Evolutionary conservation across 1,284 basidiomycete genomes (phyloP).

Genomic region (Volvariella volvacea): DNA sequence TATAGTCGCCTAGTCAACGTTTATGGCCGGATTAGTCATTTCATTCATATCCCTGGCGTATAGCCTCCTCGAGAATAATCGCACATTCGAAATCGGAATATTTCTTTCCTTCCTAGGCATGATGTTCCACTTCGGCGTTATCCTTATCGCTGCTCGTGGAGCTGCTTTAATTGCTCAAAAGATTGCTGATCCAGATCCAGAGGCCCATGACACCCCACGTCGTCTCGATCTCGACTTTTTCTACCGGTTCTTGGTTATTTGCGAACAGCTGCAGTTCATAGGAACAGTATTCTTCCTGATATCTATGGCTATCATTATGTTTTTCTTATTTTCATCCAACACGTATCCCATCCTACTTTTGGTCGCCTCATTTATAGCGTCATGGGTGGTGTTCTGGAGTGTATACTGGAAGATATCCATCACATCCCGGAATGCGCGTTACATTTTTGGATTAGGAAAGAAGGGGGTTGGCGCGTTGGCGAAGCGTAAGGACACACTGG

Average conservation of each 20-base stretch:
- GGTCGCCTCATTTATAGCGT: conserved; percentile 12
- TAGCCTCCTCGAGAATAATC: conserved; percentile 12
- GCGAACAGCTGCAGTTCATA: conserved; percentile 23
- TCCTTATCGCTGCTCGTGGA: conserved; percentile 20
- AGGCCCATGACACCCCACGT: conserved; percentile 1
- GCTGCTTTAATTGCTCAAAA: conserved; percentile 17
- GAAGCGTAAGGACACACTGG: neutral
- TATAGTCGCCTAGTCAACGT: conserved; percentile 16
- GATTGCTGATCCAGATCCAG: conserved; percentile 2
- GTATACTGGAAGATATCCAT: conserved; percentile 23
- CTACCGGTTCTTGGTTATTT: conserved; percentile 18
- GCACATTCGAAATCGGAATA: conserved; percentile 20
- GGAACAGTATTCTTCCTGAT: conserved; percentile 19
- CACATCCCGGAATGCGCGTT: conserved; percentile 15
- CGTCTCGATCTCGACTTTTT: conserved; percentile 15
- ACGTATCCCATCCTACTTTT: conserved; percentile 19
- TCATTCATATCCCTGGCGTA: conserved; percentile 17
- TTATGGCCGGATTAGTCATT: conserved; percentile 19
- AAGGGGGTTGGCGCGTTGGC: conserved; percentile 4
- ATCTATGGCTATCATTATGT: conserved; percentile 18
- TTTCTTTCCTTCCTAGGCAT: conserved; percentile 23
- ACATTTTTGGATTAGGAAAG: conserved; percentile 15
- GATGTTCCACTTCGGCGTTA: conserved; percentile 20
- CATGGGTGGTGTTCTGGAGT: conserved; percentile 17
- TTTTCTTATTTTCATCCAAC: conserved; percentile 20